Base-by-base conservation (phyloP, 805 yeast genomes). In the Wickerhamomyces ciferrii region DNA sequence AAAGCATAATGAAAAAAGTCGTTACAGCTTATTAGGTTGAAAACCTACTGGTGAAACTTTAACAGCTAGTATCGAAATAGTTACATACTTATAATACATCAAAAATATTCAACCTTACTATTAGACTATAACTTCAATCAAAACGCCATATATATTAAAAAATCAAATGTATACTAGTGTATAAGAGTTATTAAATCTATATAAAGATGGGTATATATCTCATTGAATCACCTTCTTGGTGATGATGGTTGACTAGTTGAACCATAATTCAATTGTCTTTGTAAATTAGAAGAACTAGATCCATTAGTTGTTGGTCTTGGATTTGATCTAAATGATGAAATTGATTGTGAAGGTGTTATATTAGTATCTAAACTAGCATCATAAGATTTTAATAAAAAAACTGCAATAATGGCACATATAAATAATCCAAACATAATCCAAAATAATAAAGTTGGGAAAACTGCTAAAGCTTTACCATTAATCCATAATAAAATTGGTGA, bases 401-500 rank as follows among this genome's bases (percentile, higher is more conserved):
- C 46, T 15, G 53, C 37, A 2, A 52, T 17, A 14, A 53, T 32
- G 1, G 62, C 31, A 8, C 11, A 11, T 5, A n/a, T 31, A 10
- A 60, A 52, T 13, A 52, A 48, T 1, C 43, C 25, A 6, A 60
- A 39, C 2, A 67, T 66, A 1, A 67, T 29, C 32, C 52, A 51
- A 41, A 77, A 57, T 9, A 72, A 71, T 13, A 66, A 35, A 37
- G 59, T 62, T 2, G 81, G 78, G 10, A 58, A 53, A n/a, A 45
- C 47, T 2, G 65, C 55, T 15, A 77, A 65, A 0, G 79, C 72
- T 2, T 55, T 43, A 0, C 77, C 69, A 52, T 84, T 85, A 21
- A 81, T 44, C 2, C 67, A 62, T 17, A 83, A 61, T 29, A 76
- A 60, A 0, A 68, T 17, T 6, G 79, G 62, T 0, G 92, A 89